These are phyloP conservation scores for Arachis stenosperma DNA, from an alignment of 306 rosid genomes.

Conservation along the genomic window DNA sequence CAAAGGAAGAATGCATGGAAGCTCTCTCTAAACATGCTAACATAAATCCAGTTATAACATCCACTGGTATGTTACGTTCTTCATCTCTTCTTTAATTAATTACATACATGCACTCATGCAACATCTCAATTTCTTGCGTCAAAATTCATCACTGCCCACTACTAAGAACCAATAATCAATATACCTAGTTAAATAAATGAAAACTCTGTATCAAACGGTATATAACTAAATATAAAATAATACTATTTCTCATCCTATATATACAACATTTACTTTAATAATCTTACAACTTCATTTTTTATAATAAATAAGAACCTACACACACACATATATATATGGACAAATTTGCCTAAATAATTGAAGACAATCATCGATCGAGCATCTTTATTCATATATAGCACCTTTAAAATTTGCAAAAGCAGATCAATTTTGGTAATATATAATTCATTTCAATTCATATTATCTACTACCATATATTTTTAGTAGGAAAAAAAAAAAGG, in stretches of 20 bases:
- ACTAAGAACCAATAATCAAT: too few species aligned
- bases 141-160: too few species aligned
- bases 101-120: background rate
- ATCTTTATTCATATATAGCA: background rate
- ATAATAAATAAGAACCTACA: background rate
- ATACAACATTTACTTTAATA: background rate
- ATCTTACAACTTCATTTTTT: background rate
- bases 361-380: background rate
- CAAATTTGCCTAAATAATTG: background rate
- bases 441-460: background rate
- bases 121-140: too few species aligned
- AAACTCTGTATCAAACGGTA: too few species aligned
- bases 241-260: too few species aligned
- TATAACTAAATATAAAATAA: too few species aligned
- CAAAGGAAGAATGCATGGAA: constrained; percentile 75
- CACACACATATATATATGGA: too few species aligned
- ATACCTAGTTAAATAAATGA: too few species aligned
- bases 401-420: background rate
- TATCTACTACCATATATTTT: too few species aligned
- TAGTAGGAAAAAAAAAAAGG: too few species aligned
- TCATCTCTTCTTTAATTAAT: background rate
- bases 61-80: constrained; percentile 57
- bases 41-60: constrained; percentile 64
- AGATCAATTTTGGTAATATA: background rate
- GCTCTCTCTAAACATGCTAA: constrained; percentile 73